Percentiles rank a stretch among this genome's conserved stretches.
phyloP scores from a whole-genome alignment of 495 filamentous ascomycete genomes.

The Astrothelium macrocarpum region DNA sequence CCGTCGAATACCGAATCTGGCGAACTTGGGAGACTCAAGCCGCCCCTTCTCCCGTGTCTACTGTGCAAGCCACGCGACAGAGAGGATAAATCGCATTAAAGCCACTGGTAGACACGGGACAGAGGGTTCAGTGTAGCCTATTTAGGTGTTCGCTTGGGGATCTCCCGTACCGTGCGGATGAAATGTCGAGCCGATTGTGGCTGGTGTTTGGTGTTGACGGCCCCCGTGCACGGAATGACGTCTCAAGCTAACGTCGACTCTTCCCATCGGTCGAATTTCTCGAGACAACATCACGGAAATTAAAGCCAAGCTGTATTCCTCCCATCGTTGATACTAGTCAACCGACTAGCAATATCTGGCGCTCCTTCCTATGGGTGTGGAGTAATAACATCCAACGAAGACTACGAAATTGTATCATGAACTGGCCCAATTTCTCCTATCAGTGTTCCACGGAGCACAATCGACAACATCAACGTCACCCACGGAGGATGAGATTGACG shows the following conservation, averaged over 20 bases:
- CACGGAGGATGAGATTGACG: too few relatives aligned
- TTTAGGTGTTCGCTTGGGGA: not conserved
- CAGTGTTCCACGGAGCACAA: too few relatives aligned
- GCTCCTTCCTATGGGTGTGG: too few relatives aligned
- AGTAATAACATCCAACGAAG: too few relatives aligned
- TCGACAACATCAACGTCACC: too few relatives aligned
- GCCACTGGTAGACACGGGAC: not conserved
- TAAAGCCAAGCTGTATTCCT: too few relatives aligned
- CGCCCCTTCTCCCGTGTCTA: not conserved
- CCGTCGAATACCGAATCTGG: not conserved
- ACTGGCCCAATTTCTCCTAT: too few relatives aligned
- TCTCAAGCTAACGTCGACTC: not conserved
- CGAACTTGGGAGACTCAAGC: not conserved
- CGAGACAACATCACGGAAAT: not conserved
- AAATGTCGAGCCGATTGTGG: slow-evolving; percentile 1
- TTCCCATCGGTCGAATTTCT: not conserved
- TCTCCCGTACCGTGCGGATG: not conserved
- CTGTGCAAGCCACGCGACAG: not conserved
- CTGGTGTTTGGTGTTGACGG: not conserved
- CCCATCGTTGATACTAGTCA: too few relatives aligned
- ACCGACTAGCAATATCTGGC: too few relatives aligned
- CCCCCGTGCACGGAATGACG: not conserved
- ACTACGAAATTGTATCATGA: too few relatives aligned
- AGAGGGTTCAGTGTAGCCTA: not conserved
- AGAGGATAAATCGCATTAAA: not conserved